Conservation (phyloP, 2,329 filamentous ascomycete genomes). For the Geosmithia morbida region DNA sequence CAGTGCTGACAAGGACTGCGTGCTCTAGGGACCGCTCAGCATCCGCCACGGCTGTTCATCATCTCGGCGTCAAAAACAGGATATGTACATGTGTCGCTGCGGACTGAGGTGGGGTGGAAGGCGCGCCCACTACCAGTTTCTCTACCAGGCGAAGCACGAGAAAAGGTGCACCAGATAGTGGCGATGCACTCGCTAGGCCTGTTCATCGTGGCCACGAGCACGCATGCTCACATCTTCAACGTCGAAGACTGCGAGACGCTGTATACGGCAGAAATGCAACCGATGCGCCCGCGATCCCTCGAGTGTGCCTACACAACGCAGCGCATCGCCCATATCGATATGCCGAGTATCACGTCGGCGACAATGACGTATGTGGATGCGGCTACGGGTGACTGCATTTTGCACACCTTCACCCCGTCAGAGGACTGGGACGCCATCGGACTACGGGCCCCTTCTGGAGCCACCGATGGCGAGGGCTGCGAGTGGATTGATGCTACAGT, state of each 20-base stretch:
- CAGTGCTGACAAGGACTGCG: not conserved
- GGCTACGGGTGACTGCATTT: constrained; percentile 45
- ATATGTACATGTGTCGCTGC: constrained; percentile 31
- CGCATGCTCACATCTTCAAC: constrained; percentile 43
- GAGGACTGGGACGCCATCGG: constrained; percentile 41
- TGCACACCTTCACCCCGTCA: constrained; percentile 47
- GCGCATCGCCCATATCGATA: constrained; percentile 4
- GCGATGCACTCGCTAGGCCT: constrained; percentile 41
- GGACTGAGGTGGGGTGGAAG: constrained; percentile 28
- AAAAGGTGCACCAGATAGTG: constrained; percentile 38
- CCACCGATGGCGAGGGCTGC: constrained; percentile 28
- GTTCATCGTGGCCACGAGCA: constrained; percentile 43
- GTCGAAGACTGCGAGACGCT: constrained; percentile 29
- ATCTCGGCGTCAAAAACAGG: constrained; percentile 11
- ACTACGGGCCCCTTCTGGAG: constrained; percentile 28
- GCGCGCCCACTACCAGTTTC: constrained; percentile 14
- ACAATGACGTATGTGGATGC: constrained; percentile 48
- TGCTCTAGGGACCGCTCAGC: constrained; percentile 2
- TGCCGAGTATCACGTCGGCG: constrained; percentile 42
- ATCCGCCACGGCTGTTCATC: constrained; percentile 8
- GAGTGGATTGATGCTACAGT: constrained; percentile 37
- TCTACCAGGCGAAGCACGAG: constrained; percentile 22
- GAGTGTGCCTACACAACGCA: constrained; percentile 38
- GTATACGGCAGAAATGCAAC: constrained; percentile 46
- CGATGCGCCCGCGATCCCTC: constrained; percentile 43